Conservation (phyloP, 768 basidiomycete species). For the Leccinellum rugosiceps region DNA sequence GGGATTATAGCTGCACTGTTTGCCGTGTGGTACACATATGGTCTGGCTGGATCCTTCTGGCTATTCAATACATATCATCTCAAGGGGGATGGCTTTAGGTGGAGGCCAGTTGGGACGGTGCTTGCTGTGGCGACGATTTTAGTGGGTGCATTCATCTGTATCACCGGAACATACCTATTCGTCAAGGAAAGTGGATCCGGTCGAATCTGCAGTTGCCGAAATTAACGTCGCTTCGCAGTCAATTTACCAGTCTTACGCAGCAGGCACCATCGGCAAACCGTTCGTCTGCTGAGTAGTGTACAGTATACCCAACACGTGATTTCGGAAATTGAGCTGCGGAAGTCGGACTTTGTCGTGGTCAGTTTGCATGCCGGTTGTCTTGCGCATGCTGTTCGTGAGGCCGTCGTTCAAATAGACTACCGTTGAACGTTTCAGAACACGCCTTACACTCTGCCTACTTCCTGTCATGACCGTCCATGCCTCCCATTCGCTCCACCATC, state of each 20-base stretch:
- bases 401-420: conserved; percentile 12
- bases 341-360: conserved; percentile 11
- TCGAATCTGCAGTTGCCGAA: background rate
- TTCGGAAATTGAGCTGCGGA: background rate
- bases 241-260: conserved; percentile 42
- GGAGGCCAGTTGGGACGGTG: conserved; percentile 31
- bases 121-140: conserved; percentile 36
- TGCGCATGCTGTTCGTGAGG: background rate
- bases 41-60: conserved; percentile 52
- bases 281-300: conserved; percentile 30
- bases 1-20: conserved; percentile 53
- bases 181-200: conserved; percentile 38
- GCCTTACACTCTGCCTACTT: background rate
- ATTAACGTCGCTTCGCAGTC: conserved; percentile 31
- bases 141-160: conserved; percentile 49
- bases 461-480: conserved; percentile 19
- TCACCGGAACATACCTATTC: conserved; percentile 41
- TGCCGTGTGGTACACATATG: conserved; percentile 59
- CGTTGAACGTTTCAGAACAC: background rate
- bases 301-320: conserved; percentile 32
- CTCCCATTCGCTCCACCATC: conserved; percentile 32
- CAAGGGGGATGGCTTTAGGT: conserved; percentile 34
- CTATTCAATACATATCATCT: conserved; percentile 46
- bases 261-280: conserved; percentile 39
- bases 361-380: conserved; percentile 11